Base-by-base conservation (phyloP, 306 rosid genomes). In the Acacia acuminata region DNA sequence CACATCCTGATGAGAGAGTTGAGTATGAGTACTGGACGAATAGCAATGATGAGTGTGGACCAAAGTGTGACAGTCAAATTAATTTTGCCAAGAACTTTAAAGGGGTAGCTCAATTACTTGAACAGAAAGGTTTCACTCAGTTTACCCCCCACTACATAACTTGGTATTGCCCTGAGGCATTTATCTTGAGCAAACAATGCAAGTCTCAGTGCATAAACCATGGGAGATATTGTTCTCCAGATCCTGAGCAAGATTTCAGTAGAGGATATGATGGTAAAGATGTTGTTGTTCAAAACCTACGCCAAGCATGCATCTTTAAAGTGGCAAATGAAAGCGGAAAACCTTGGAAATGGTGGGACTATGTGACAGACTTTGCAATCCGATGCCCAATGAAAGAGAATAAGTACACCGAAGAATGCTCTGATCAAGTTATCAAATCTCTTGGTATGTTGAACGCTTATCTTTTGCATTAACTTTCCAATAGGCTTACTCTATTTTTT, bases 261-360 rank as follows among this genome's bases (percentile, higher is more conserved):
- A 85, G 61, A 85, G 99, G 99, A 22, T 96, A 96, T 77, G 93
- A 89, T 82, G 99, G 98, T 71, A 93, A 85, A 84, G 96, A 96
- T 88, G 96, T 93, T 63, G 99, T 96, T 63, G 73, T 93, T 74
- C 99, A 96, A 78, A 96, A 93, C 78, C 90, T 96, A 25, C 96
- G 97, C 27, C 99, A 96, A 89, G 93, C 90, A 58, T 96, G 99
- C 84, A 88, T 96, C 87, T 92, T 82, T 82, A 96, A 89, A 84
- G 99, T 92, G 85, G 94, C 96, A 58, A 93, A 96, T 85, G 97
- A 92, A 79, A 90, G 92, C 82, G 92, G 96, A 77, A 93, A 84
- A 77, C 96, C 99, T 14, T 96, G 99, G 99, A 91, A 91, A 78
- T 96, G 99, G 99, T 96, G 99, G 99, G 97, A 93, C 87, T 96